Percentiles rank a stretch among this genome's conserved stretches.
Conservation (phyloP, 306 rosid genomes). For the Acacia confusa region DNA sequence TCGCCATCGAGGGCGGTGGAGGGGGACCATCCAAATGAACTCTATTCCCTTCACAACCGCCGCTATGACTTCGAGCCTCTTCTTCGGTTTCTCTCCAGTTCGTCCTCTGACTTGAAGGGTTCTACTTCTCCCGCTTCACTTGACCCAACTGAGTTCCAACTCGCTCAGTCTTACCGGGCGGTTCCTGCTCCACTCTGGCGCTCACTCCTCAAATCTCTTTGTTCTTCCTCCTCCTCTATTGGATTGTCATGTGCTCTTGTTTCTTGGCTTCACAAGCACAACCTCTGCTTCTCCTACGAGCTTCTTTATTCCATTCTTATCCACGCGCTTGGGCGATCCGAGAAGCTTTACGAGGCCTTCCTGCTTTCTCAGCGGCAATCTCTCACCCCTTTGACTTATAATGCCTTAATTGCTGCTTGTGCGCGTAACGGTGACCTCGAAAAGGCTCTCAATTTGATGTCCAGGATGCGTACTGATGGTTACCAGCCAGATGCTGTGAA, state of each 20-base stretch:
- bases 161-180: constrained; percentile 62
- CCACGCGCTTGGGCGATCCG: constrained; percentile 71
- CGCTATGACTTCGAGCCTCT: constrained; percentile 62
- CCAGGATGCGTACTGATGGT: constrained; percentile 69
- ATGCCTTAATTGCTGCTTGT: constrained; percentile 66
- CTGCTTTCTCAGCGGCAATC: constrained; percentile 60
- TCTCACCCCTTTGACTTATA: constrained; percentile 62
- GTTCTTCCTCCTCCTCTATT: constrained; percentile 51
- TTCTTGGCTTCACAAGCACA: constrained; percentile 67
- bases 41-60: constrained; percentile 36
- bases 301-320: constrained; percentile 70
- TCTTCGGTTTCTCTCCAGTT: constrained; percentile 45
- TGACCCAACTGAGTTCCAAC: constrained; percentile 52
- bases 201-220: constrained; percentile 62
- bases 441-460: constrained; percentile 68
- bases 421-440: constrained; percentile 66
- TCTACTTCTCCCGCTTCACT: constrained; percentile 49
- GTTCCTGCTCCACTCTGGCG: constrained; percentile 70
- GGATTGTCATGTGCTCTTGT: constrained; percentile 62
- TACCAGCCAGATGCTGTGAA: constrained; percentile 60
- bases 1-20: constrained; percentile 31
- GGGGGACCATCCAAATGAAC: constrained; percentile 32
- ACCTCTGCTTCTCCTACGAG: constrained; percentile 67
- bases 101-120: constrained; percentile 4
- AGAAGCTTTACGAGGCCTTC: constrained; percentile 73